Evolutionary conservation across 495 filamentous ascomycete species (phyloP).

Genomic region (Talaromyces proteolyticus): DNA sequence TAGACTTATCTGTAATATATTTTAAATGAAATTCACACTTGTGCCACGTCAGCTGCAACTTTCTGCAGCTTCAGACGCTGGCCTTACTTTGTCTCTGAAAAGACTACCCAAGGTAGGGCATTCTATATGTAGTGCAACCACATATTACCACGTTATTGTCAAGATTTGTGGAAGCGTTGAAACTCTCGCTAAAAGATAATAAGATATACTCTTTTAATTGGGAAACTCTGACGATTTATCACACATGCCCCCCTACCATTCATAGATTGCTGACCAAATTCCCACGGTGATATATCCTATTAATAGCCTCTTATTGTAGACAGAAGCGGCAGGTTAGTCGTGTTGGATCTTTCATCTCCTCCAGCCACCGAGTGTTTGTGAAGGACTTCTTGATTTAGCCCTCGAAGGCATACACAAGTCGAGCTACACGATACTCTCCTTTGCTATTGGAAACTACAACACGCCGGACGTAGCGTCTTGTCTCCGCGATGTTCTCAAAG

Average conservation of each 20-base stretch:
- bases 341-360: neutral
- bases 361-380: neutral
- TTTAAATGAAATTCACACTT: neutral
- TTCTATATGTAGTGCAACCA: neutral
- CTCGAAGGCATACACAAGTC: conserved; percentile 62
- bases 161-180: neutral
- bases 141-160: neutral
- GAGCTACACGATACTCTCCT: conserved; percentile 50
- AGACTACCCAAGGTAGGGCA: neutral
- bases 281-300: neutral
- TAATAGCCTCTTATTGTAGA: neutral
- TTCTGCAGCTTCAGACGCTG: neutral
- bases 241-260: neutral
- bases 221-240: neutral
- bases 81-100: neutral
- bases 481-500: conserved; percentile 50
- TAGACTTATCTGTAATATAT: neutral
- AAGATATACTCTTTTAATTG: neutral
- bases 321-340: neutral
- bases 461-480: conserved; percentile 62
- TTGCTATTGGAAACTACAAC: conserved; percentile 56
- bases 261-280: neutral
- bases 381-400: conserved; percentile 20
- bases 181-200: neutral
- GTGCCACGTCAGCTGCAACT: neutral